These are phyloP conservation scores for Thermomucor indicae-seudaticae DNA, from an alignment of 371 early-diverging fungal species.

Conservation along the genomic window DNA sequence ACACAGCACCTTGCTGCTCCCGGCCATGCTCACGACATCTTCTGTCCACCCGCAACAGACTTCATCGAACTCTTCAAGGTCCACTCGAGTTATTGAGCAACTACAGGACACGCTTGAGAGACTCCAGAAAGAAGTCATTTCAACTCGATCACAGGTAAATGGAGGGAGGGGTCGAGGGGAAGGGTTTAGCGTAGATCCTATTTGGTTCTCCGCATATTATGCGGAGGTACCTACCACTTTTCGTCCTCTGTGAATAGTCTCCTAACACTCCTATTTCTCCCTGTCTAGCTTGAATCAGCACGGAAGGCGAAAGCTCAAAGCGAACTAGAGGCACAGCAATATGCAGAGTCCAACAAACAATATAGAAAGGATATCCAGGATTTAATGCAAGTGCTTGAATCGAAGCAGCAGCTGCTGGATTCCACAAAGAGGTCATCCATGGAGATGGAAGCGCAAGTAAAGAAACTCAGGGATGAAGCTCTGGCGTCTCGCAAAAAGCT, in stretches of 20 bases:
- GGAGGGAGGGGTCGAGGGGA: no score
- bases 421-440: constrained; percentile 31
- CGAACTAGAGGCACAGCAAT: constrained; percentile 22
- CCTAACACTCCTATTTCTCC: neutral
- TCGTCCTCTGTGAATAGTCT: neutral
- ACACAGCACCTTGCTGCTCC: constrained; percentile 12
- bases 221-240: neutral
- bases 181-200: neutral
- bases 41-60: constrained; percentile 28
- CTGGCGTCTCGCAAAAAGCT: constrained; percentile 35
- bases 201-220: neutral
- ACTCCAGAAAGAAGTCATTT: constrained; percentile 25
- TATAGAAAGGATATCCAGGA: constrained; percentile 28
- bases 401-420: constrained; percentile 36
- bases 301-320: constrained; percentile 25
- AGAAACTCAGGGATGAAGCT: constrained; percentile 41
- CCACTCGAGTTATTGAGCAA: constrained; percentile 38
- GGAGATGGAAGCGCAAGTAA: constrained; percentile 35
- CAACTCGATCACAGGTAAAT: constrained; percentile 29
- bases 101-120: constrained; percentile 20
- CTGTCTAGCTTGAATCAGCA: constrained; percentile 21
- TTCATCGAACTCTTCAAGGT: constrained; percentile 22
- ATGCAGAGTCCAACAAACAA: constrained; percentile 27
- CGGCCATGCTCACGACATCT: constrained; percentile 8
- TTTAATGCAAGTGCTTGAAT: constrained; percentile 35